Evolutionary conservation across 1,284 basidiomycete genomes (phyloP), one percentile per base, ranked within the genome.

Genomic region (Ustanciosporium gigantosporum): DNA sequence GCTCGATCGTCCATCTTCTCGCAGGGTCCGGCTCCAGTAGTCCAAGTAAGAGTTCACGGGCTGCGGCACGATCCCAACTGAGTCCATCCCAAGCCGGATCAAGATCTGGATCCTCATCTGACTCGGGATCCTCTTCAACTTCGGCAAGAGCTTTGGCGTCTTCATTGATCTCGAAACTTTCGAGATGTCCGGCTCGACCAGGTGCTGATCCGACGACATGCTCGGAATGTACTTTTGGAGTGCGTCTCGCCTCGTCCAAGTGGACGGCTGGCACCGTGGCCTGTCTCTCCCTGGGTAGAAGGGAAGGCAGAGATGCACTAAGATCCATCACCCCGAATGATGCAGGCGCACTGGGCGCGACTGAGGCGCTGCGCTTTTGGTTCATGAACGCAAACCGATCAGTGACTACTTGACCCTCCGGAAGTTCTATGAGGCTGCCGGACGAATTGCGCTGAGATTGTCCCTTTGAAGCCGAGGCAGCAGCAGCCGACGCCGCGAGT

Each of bases 1-100:
- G 27, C 23, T 65, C 55, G 27, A 73, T 41, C 6, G 66, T 71
- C 71, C 71, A 74, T n/a, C 71, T 57, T 29, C 49, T 42, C n/a
- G 40, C 34, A 19, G 71, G 62, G n/a, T 74, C 69, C 8, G 64
- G 60, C 22, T 70, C 58, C 16, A 74, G 37, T 14, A 74, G 40
- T 5, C 66, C 68, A 15, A 55, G 49, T 6, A 74, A 49, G 14
- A 68, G 60, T 36, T 65, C 50, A 20, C 71, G 32, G n/a, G 58
- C 65, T 20, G 49, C 57, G 2, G 60, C 57, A n/a, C 71, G 62
- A 21, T 74, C 69, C 49, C 45, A 51, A 27, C 62, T 62, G 5
- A 50, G 48, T 0, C 71, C 71, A 27, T 72, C 62, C 60, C 67
- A 70, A 2, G 44, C 50, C 5, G 49, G 43, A 31, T 73, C 70